Evolutionary conservation across 148 eudicot species (phyloP).

Genomic region (Suaeda aralocaspica): DNA sequence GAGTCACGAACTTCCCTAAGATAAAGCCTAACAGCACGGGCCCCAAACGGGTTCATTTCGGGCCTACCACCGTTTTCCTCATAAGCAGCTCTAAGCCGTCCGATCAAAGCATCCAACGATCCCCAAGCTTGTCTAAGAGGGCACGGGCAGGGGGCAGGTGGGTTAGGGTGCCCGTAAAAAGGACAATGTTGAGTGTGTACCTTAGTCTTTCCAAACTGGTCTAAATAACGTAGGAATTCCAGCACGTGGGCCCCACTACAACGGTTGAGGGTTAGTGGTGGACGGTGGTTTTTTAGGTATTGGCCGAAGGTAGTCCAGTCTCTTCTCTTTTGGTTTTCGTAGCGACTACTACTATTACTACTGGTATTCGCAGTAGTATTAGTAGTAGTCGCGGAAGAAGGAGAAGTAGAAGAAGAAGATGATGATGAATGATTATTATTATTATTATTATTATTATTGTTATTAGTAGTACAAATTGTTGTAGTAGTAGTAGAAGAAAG

Average conservation of each 20-base stretch:
- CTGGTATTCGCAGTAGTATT: not conserved
- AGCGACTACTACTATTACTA: not conserved
- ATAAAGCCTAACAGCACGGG: conserved; percentile 49
- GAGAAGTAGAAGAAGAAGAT: not conserved
- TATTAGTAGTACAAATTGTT: not conserved
- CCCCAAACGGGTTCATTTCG: conserved; percentile 51
- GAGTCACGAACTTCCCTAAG: conserved; percentile 46
- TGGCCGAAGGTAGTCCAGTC: conserved; percentile 53
- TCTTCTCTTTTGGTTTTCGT: conserved; percentile 25
- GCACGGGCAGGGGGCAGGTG: conserved; percentile 51
- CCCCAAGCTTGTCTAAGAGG: conserved; percentile 62
- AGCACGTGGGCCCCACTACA: conserved; percentile 53
- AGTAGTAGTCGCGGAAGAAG: not conserved
- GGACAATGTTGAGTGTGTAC: conserved; percentile 47
- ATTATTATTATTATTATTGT: not conserved
- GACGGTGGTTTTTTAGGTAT: conserved; percentile 46
- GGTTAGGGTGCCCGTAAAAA: conserved; percentile 50
- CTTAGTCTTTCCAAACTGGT: conserved; percentile 51
- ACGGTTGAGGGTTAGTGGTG: conserved; percentile 35
- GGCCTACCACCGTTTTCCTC: conserved; percentile 51
- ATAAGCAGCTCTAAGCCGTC: conserved; percentile 51
- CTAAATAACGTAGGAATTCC: conserved; percentile 45
- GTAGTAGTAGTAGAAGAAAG: not conserved
- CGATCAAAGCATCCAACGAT: conserved; percentile 47
- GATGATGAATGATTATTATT: not conserved